Conservation (phyloP, 768 basidiomycete genomes). For the Lactarius quietus region DNA sequence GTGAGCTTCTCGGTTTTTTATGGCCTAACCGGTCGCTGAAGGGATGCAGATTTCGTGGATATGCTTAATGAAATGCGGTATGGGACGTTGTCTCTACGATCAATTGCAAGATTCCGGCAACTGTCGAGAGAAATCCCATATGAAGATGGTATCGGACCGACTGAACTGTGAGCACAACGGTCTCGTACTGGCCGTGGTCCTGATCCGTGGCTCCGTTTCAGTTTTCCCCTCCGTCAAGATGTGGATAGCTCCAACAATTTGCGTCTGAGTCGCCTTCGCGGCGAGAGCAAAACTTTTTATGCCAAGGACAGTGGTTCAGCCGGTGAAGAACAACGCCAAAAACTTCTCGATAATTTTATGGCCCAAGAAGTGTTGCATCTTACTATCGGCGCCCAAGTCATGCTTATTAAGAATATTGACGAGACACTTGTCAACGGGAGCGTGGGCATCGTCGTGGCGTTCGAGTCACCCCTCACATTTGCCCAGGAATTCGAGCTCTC, state of each 20-base stretch:
- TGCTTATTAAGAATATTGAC: conserved; percentile 94
- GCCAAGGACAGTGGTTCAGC: conserved; percentile 61
- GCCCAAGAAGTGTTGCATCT: conserved; percentile 67
- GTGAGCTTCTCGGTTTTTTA: conserved; percentile 40
- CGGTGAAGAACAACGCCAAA: conserved; percentile 59
- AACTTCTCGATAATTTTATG: conserved; percentile 88
- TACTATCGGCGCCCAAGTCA: conserved; percentile 82
- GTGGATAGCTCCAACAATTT: conserved; percentile 79
- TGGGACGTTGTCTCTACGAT: conserved; percentile 60
- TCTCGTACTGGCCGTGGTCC: background rate
- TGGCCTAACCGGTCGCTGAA: conserved; percentile 14
- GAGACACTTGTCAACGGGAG: conserved; percentile 92
- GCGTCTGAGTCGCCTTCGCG: conserved; percentile 60
- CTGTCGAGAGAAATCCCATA: conserved; percentile 72
- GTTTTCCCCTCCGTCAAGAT: conserved; percentile 89
- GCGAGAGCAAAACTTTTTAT: conserved; percentile 49
- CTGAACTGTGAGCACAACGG: conserved; percentile 68
- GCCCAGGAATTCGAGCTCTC: conserved; percentile 17
- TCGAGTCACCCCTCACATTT: conserved; percentile 49
- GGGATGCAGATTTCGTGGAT: conserved; percentile 71
- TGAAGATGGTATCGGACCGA: conserved; percentile 79
- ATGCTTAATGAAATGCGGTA: conserved; percentile 99
- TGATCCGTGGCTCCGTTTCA: conserved; percentile 32
- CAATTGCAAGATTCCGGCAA: conserved; percentile 64
- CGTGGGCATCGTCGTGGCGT: conserved; percentile 80